Evolutionary conservation across 768 basidiomycete species (phyloP), one percentile per base, ranked within the genome.

Genomic region (Infundibulicybe gibba): DNA sequence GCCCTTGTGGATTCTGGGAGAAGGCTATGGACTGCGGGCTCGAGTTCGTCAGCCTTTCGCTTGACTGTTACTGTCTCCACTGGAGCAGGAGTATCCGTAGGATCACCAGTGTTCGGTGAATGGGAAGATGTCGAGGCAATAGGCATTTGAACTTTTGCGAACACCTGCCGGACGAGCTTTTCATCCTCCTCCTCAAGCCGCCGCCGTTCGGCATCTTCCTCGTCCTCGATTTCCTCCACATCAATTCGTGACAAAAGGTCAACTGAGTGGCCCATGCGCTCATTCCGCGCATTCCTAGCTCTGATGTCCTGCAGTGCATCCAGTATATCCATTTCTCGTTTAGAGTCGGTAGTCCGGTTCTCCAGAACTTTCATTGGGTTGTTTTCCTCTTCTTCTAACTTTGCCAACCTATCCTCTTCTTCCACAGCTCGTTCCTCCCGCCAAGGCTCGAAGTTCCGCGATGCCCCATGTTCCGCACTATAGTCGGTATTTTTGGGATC

Each of bases 401-500:
- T 85, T 19, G 87, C 87, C 17, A 94, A 73, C 43, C 86, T 74
- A 54, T 99, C 95, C 59, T 85, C 87, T 58, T 91, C 89, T 55
- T 90, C 83, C 2, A 75, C 81, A 0, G 79, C 85, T 53, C 76
- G 57, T 60, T 92, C 86, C 46, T 94, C 92, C 57, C 92, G 70
- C 94, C 94, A 98, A 11, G 94, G 93, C 68, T 99, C 97, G 60
- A 97, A 98, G 63, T 98, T 99, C 4, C 97, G 83, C 3, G 90
- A 93, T 21, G 97, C 97, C 25, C 97, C 97, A 60, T 97, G 95
- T 68, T 99, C 95, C 37, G 91, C 92, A 15, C 75, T 35, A 55
- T 95, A 95, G 62, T 95, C 93, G 0, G 94, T 94, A 61, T 97
- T 94, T 77, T 95, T 95, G 15, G 95, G 95, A 62, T 99, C 95